Conservation (phyloP, 257 asterid species). For the Eustoma russellianum region DNA sequence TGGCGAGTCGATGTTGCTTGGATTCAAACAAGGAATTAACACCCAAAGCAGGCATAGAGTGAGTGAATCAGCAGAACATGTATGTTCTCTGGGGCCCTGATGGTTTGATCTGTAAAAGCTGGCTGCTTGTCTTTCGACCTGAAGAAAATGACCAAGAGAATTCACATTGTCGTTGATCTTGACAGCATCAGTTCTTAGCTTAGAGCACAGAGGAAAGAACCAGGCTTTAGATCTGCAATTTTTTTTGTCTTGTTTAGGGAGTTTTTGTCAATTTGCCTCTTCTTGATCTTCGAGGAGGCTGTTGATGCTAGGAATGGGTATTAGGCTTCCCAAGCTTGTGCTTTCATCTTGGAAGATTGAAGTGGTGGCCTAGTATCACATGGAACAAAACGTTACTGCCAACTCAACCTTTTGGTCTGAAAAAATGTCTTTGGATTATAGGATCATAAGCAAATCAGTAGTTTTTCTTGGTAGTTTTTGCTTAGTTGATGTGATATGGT, state of each 20-base stretch:
- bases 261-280: slow-evolving; percentile 40
- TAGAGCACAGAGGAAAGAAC: slow-evolving; percentile 53
- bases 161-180: slow-evolving; percentile 27
- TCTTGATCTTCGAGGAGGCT: slow-evolving; percentile 51
- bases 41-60: slow-evolving; percentile 14
- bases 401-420: no score
- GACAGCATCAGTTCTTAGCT: slow-evolving; percentile 56
- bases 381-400: slow-evolving; percentile 4
- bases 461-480: no score
- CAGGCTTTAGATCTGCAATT: slow-evolving; percentile 44
- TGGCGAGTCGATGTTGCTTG: slow-evolving; percentile 41
- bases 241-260: slow-evolving; percentile 27
- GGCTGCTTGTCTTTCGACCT: slow-evolving; percentile 50
- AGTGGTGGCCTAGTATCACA: slow-evolving; percentile 52
- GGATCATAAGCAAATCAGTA: no score
- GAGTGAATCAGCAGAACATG: slow-evolving; percentile 29
- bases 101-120: slow-evolving; percentile 17
- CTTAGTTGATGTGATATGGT: no score
- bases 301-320: slow-evolving; percentile 56
- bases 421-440: no score
- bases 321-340: slow-evolving; percentile 58
- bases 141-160: slow-evolving; percentile 66
- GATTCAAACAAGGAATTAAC: slow-evolving; percentile 34
- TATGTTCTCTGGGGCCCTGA: slow-evolving; percentile 13
- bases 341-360: slow-evolving; percentile 68